Evolutionary conservation across 1,284 basidiomycete species (phyloP).

Genomic region (Ustilago curta): DNA sequence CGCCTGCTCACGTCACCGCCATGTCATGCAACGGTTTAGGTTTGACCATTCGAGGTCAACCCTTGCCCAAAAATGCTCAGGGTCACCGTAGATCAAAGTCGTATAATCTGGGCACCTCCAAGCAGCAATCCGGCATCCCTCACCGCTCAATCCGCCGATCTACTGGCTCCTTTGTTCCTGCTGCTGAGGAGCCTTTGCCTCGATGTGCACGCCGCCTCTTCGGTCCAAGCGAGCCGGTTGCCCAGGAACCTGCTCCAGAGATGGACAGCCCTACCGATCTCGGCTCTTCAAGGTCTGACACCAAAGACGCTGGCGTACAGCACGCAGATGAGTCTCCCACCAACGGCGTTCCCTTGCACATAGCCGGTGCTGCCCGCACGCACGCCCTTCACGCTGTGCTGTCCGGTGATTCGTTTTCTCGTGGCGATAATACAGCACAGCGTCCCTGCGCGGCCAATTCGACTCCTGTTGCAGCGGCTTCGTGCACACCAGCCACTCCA

Average conservation of each 20-base stretch:
- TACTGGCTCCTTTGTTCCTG: constrained; percentile 20
- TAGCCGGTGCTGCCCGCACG: background rate
- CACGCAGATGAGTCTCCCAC: background rate
- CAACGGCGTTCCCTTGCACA: background rate
- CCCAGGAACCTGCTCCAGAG: background rate
- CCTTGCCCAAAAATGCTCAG: constrained; percentile 8
- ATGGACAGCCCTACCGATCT: constrained; percentile 21
- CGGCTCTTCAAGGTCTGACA: constrained; percentile 30
- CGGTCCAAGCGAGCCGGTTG: background rate
- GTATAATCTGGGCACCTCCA: constrained; percentile 15
- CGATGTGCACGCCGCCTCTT: constrained; percentile 37
- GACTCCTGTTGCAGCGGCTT: background rate
- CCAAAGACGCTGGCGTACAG: constrained; percentile 26
- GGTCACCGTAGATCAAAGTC: constrained; percentile 48
- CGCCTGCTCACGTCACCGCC: constrained; percentile 26
- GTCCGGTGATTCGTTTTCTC: constrained; percentile 2
- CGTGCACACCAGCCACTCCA: background rate
- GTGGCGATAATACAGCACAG: background rate
- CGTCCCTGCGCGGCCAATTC: background rate
- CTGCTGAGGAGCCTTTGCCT: constrained; percentile 15
- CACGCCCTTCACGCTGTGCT: constrained; percentile 19
- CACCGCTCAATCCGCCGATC: constrained; percentile 21
- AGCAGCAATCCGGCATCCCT: background rate
- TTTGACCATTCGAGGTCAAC: constrained; percentile 19
- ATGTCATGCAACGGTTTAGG: constrained; percentile 17